phyloP scores from a whole-genome alignment of 2,329 filamentous ascomycete species.

The Penicillium frequentans region DNA sequence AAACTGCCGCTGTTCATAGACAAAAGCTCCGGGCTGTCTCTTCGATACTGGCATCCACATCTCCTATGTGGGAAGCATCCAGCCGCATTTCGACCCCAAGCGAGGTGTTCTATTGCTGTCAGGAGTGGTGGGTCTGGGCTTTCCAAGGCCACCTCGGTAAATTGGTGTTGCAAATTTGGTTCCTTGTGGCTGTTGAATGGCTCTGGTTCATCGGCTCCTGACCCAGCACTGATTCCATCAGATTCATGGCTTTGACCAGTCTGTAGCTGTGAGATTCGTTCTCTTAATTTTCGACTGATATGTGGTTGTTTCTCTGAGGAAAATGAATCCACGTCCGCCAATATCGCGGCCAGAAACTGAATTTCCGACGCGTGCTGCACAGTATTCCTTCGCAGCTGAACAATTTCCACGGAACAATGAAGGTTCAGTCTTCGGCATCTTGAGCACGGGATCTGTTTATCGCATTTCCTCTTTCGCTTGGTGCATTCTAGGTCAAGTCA shows the following conservation, averaged over 20 bases:
- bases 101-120: conserved; percentile 38
- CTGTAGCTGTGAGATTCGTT: conserved; percentile 23
- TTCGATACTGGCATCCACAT: conserved; percentile 28
- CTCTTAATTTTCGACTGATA: conserved; percentile 12
- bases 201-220: conserved; percentile 5
- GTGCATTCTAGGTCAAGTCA: conserved; percentile 25
- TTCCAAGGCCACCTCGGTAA: conserved; percentile 12
- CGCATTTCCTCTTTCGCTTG: conserved; percentile 28
- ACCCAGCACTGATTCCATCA: not conserved
- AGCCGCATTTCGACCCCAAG: conserved; percentile 39
- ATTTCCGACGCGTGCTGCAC: conserved; percentile 29
- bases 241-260: conserved; percentile 12
- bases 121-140: conserved; percentile 28
- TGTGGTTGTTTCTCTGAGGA: conserved; percentile 5
- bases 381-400: conserved; percentile 24
- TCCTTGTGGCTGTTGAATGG: conserved; percentile 1
- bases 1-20: conserved; percentile 13
- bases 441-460: conserved; percentile 26
- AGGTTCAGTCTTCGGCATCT: conserved; percentile 25
- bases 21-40: conserved; percentile 14
- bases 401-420: conserved; percentile 25
- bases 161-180: not conserved
- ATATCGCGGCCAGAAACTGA: conserved; percentile 23
- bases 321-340: conserved; percentile 20
- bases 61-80: conserved; percentile 36